Conservation (phyloP, 345 rosid genomes). For the Conringia planisiliqua region DNA sequence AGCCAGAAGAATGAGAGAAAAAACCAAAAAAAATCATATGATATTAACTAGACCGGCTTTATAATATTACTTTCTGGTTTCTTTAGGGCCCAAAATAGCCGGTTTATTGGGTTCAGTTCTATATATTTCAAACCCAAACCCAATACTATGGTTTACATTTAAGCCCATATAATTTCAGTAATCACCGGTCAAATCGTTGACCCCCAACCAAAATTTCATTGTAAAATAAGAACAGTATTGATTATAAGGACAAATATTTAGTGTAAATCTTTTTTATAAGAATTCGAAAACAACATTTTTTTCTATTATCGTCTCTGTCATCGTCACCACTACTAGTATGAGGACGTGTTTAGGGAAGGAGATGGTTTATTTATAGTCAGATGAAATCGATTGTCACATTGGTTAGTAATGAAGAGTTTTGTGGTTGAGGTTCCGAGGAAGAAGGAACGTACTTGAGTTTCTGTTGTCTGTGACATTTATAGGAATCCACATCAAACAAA, state of each 20-base stretch:
- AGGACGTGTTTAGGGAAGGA: constrained; percentile 64
- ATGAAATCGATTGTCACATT: constrained; percentile 56
- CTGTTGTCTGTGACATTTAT: constrained; percentile 40
- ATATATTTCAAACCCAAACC: background rate
- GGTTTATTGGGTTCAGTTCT: background rate
- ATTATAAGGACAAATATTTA: no score
- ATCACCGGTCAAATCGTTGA: no score
- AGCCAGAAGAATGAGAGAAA: background rate
- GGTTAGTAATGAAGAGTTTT: constrained; percentile 43
- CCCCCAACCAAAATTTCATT: no score
- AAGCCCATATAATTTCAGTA: no score
- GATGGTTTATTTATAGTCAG: constrained; percentile 66
- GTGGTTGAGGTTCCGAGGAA: constrained; percentile 47
- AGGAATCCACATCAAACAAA: background rate
- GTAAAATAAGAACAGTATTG: no score
- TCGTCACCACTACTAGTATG: background rate
- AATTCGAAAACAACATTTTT: no score
- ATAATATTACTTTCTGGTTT: background rate
- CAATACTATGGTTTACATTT: background rate
- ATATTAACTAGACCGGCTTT: background rate
- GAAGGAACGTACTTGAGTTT: constrained; percentile 41
- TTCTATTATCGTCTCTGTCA: no score
- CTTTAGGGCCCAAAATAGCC: background rate
- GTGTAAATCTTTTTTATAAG: no score
- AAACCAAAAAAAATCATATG: background rate